Percentiles rank a stretch among this genome's conserved stretches.
These are phyloP conservation scores for Teratosphaeria zuluensis DNA, from an alignment of 2,329 filamentous ascomycete genomes.

Conservation along the genomic window DNA sequence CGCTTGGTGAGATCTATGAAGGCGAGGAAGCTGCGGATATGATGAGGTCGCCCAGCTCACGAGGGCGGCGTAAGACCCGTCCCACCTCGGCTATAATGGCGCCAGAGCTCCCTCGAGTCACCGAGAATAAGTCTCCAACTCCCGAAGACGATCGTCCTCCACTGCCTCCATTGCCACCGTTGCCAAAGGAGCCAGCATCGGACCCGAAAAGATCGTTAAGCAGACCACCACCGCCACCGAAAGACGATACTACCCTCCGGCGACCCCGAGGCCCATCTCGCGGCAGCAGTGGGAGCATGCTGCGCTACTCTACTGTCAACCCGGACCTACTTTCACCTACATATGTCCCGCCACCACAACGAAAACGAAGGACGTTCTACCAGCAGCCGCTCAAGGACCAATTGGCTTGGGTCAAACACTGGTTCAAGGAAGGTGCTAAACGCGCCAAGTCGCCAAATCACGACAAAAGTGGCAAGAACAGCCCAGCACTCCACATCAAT, in stretches of 20 bases:
- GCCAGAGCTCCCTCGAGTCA: slow-evolving; percentile 67
- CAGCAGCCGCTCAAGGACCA: slow-evolving; percentile 58
- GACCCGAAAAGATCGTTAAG: slow-evolving; percentile 71
- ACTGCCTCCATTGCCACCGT: background rate
- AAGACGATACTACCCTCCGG: slow-evolving; percentile 54
- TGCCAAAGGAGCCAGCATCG: background rate
- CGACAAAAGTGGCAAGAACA: slow-evolving; percentile 11
- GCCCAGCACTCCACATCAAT: slow-evolving; percentile 8
- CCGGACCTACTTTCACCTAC: slow-evolving; percentile 46
- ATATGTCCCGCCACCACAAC: slow-evolving; percentile 37
- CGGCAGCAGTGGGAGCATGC: slow-evolving; percentile 59
- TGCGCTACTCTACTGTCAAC: slow-evolving; percentile 70
- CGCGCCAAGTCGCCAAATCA: slow-evolving; percentile 47
- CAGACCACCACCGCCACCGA: slow-evolving; percentile 73
- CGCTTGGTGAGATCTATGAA: slow-evolving; percentile 69
- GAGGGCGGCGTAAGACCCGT: slow-evolving; percentile 69
- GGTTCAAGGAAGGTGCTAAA: slow-evolving; percentile 58
- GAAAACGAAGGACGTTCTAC: slow-evolving; percentile 46
- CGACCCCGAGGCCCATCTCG: slow-evolving; percentile 32
- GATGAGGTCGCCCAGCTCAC: slow-evolving; percentile 52
- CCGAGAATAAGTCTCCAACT: slow-evolving; percentile 47
- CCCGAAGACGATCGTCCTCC: slow-evolving; percentile 43
- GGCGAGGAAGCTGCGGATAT: slow-evolving; percentile 44
- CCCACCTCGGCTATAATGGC: slow-evolving; percentile 34
- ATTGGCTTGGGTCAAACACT: slow-evolving; percentile 58